Conservation (phyloP, 441 rosid species). For the Capsella rubella region DNA sequence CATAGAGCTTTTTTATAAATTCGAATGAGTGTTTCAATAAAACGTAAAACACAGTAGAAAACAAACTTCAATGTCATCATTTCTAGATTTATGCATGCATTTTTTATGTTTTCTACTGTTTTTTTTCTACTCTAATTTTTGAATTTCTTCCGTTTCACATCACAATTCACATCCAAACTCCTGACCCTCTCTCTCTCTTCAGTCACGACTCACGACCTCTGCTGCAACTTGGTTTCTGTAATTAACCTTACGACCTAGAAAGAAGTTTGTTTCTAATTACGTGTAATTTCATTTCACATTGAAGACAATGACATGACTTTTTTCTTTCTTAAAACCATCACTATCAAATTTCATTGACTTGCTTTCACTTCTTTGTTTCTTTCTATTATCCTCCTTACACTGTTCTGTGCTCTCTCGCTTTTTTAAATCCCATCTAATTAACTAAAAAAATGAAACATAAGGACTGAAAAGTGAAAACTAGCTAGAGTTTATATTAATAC, state of each 20-base stretch:
- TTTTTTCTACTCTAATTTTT: not conserved
- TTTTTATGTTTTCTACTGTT: not conserved
- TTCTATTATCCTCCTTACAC: constrained; percentile 19
- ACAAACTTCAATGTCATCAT: not conserved
- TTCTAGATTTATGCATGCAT: constrained; percentile 10
- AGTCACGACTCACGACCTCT: constrained; percentile 30
- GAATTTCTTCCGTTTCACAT: constrained; percentile 25
- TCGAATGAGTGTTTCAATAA: not conserved
- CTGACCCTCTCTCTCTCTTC: not conserved
- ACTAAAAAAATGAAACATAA: not conserved
- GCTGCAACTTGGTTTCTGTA: constrained; percentile 35
- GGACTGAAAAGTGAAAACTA: not conserved
- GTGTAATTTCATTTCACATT: constrained; percentile 41
- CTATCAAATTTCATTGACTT: constrained; percentile 28
- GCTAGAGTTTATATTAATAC: not conserved
- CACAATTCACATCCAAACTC: constrained; percentile 32
- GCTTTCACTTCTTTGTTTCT: constrained; percentile 16
- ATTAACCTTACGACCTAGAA: constrained; percentile 31
- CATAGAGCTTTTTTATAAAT: no score
- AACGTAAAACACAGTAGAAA: no score
- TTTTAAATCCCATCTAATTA: not conserved
- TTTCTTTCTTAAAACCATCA: constrained; percentile 39
- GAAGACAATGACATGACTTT: constrained; percentile 36
- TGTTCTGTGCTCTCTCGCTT: not conserved
- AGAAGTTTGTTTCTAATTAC: constrained; percentile 40